Base-by-base conservation (phyloP, 192 early-diverging fungal species). In the Geosiphon pyriformis region DNA sequence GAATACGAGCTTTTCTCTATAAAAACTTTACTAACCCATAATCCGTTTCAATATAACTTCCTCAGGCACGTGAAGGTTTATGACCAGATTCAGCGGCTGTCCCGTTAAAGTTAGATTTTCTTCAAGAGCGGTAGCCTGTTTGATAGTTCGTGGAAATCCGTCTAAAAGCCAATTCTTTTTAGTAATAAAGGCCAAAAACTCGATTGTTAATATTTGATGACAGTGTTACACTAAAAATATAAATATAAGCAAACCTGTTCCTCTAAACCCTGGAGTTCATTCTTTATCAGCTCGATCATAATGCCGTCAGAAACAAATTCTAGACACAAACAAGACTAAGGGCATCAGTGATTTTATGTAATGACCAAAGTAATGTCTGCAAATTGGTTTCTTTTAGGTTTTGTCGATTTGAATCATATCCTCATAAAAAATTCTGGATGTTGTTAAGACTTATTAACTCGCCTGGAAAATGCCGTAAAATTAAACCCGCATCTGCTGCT, bases 31-130 rank as follows among this genome's bases (percentile, higher is more conserved):
- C 59, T 63, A 81, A 80, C 85, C 86, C 77, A 90, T 87, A 52
- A 98, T 94, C 10, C 96, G 83, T 65, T 91, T 79, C 59, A 98
- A 70, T 52, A 96, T 95, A 12, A 92, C 90, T 59, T 83, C 82
- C 70, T 94, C 90, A 10, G 96, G 94, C 22, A 98, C 96, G 63
- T 88, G 85, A 59, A 98, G 75, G 70, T 96, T 92, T 48, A 97
- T 82, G 18, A 96, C 94, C 8, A 91, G 70, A 70, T 91, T 91
- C 52, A 98, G 76, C 15, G 89, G 81, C 69, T 89, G 85, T 57
- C 69, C 71, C 22, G 70, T 62, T 30, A 65, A 64, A 25, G 77
- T 68, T 57, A 94, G 76, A 26, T 78, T 75, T 25, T 78, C 70
- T 67, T 89, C 87, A 65, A 98, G 73, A 1, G 80, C 78, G 60